These are phyloP conservation scores for Coemansia sp. DNA, from an alignment of 192 early-diverging fungal genomes.

Conservation along the genomic window DNA sequence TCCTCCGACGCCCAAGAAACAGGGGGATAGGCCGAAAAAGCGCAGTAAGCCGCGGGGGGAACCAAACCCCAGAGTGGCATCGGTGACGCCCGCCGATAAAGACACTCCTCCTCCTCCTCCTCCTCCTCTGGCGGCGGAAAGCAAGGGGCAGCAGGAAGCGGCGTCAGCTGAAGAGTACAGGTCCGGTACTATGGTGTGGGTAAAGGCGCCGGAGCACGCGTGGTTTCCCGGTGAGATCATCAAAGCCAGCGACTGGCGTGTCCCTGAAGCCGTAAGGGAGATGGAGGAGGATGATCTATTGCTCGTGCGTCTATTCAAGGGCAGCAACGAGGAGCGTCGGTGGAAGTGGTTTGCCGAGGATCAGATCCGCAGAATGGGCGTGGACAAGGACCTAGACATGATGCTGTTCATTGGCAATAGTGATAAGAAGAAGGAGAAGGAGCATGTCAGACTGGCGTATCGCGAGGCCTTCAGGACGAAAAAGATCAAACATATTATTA, in stretches of 20 bases:
- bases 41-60: not conserved
- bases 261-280: constrained; percentile 18
- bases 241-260: constrained; percentile 4
- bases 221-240: constrained; percentile 51
- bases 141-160: no score
- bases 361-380: constrained; percentile 33
- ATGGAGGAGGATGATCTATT: not conserved
- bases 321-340: constrained; percentile 5
- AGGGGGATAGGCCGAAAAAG: not conserved
- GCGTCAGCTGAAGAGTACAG: constrained; percentile 5
- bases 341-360: constrained; percentile 33
- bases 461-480: constrained; percentile 20
- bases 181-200: constrained; percentile 45
- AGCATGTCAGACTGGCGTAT: constrained; percentile 28
- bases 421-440: constrained; percentile 2
- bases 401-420: constrained; percentile 13
- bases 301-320: constrained; percentile 42
- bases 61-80: not conserved
- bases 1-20: constrained; percentile 2
- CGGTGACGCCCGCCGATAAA: no score
- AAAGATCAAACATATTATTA: constrained; percentile 10
- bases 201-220: constrained; percentile 38
- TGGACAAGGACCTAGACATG: constrained; percentile 10
- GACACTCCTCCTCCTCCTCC: no score
- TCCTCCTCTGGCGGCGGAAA: no score